A percentile compares a stretch with the other conserved stretches of the same genome.
These are phyloP conservation scores for Vitis rupestris DNA, from an alignment of 164 flowering plant genomes.

Conservation along the genomic window DNA sequence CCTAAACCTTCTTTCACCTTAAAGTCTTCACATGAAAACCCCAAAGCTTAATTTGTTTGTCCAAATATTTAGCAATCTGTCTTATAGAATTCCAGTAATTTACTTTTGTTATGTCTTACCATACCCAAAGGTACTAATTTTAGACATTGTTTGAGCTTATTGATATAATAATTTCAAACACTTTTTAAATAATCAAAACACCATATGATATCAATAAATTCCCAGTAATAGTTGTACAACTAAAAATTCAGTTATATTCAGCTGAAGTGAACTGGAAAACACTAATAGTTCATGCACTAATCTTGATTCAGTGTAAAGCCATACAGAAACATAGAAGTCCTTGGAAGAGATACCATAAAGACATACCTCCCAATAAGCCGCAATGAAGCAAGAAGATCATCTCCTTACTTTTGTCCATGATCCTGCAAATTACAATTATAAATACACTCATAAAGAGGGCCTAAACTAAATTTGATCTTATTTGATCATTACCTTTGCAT, in stretches of 20 bases:
- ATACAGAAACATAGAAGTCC: background rate
- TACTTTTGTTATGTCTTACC: too few species aligned
- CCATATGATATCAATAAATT: too few species aligned
- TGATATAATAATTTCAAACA: too few species aligned
- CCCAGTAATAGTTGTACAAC: background rate
- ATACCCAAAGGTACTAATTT: too few species aligned
- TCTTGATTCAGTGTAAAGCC: background rate
- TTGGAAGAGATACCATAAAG: background rate
- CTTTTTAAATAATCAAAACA: too few species aligned
- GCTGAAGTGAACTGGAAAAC: background rate
- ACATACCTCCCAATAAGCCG: constrained; percentile 80
- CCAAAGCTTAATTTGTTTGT: too few species aligned
- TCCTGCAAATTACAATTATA: constrained; percentile 43
- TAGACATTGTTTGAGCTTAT: too few species aligned
- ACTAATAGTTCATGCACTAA: background rate
- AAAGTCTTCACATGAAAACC: too few species aligned
- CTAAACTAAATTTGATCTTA: background rate
- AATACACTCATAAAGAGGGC: background rate
- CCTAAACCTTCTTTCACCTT: too few species aligned
- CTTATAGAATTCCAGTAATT: too few species aligned
- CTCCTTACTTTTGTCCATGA: constrained; percentile 76
- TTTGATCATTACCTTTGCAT: constrained; percentile 71
- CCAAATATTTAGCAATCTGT: too few species aligned
- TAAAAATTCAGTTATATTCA: background rate
- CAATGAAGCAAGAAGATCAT: constrained; percentile 93